A percentile compares a stretch with the other conserved stretches of the same genome.
Conservation (phyloP, 2,329 filamentous ascomycete genomes). For the Fusarium mundagurra region DNA sequence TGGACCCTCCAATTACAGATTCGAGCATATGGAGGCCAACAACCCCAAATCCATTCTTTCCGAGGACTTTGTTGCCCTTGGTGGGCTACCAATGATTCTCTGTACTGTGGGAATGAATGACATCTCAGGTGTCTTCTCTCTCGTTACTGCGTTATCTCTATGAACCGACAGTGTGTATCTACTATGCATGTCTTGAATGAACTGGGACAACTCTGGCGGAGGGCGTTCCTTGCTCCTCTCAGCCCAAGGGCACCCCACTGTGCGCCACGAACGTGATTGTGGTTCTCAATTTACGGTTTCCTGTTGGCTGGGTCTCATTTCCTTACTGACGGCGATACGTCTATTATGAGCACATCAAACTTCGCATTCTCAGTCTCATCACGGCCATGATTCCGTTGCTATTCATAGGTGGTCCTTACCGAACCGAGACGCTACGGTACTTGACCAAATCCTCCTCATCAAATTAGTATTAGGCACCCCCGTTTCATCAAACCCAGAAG, state of each 20-base stretch:
- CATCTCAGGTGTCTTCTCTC: not conserved
- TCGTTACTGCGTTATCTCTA: not conserved
- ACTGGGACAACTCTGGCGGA: not conserved
- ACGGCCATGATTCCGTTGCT: slow-evolving; percentile 9
- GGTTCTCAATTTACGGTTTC: slow-evolving; percentile 10
- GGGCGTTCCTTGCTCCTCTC: not conserved
- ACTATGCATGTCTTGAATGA: not conserved
- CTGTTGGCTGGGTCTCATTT: slow-evolving; percentile 22
- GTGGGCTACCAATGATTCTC: not conserved
- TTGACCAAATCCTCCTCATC: not conserved
- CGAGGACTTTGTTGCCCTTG: not conserved
- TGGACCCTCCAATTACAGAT: slow-evolving; percentile 21
- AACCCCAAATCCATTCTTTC: slow-evolving; percentile 17
- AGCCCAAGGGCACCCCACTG: slow-evolving; percentile 4
- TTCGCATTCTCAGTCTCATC: not conserved
- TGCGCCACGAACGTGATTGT: slow-evolving; percentile 21
- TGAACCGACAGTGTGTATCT: not conserved
- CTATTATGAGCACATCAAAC: not conserved
- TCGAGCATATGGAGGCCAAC: slow-evolving; percentile 5
- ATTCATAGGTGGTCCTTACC: slow-evolving; percentile 14
- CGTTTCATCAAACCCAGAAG: not conserved
- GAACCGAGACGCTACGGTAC: slow-evolving; percentile 5
- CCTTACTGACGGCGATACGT: not conserved
- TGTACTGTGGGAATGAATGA: not conserved
- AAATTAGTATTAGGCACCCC: slow-evolving; percentile 3